A percentile compares a stretch with the other conserved stretches of the same genome.
These are phyloP conservation scores for Ustulina deusta DNA, from an alignment of 2,329 filamentous ascomycete genomes.

Conservation along the genomic window DNA sequence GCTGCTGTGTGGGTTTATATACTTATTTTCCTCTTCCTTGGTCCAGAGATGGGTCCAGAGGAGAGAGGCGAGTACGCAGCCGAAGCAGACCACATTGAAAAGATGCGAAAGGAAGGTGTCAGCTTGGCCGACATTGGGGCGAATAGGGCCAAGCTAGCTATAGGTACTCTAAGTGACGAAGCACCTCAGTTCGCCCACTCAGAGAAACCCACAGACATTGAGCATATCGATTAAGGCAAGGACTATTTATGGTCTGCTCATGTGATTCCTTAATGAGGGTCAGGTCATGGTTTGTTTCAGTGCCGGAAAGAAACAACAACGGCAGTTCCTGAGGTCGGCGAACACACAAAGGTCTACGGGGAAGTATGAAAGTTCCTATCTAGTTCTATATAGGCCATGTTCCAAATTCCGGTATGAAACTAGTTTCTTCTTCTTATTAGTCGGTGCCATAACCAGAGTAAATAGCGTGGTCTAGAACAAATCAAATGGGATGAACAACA, in stretches of 20 bases:
- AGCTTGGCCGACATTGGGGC: conserved; percentile 38
- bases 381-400: neutral
- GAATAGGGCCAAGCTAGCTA: conserved; percentile 27
- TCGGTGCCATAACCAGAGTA: neutral
- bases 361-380: neutral
- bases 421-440: neutral
- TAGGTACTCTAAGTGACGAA: conserved; percentile 13
- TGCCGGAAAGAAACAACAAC: neutral
- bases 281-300: neutral
- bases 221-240: conserved; percentile 25
- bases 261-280: neutral
- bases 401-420: neutral
- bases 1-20: conserved; percentile 35
- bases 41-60: conserved; percentile 43
- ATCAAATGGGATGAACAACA: neutral
- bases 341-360: neutral
- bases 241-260: neutral
- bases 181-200: neutral
- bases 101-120: conserved; percentile 39
- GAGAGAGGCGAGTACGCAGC: conserved; percentile 36
- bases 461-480: neutral
- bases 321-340: neutral
- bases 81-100: conserved; percentile 34
- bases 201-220: conserved; percentile 35
- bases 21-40: conserved; percentile 34